These are phyloP conservation scores for Russula compacta DNA, from an alignment of 768 basidiomycete species.

Conservation along the genomic window DNA sequence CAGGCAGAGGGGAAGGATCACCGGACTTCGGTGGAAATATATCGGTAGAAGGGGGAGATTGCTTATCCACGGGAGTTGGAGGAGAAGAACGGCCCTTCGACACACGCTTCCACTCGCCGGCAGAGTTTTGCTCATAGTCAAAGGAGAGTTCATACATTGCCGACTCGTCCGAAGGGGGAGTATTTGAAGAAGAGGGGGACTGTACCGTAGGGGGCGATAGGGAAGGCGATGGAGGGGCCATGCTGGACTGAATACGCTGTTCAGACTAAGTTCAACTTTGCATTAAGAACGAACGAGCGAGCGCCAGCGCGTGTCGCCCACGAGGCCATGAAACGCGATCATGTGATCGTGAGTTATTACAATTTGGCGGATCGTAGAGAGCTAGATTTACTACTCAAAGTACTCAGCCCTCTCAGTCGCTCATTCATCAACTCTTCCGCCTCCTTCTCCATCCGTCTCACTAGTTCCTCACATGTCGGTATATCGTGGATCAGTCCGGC, in stretches of 20 bases:
- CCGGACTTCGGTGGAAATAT: slow-evolving; percentile 24
- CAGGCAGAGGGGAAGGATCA: slow-evolving; percentile 29
- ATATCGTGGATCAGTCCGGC: slow-evolving; percentile 75
- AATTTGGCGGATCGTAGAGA: slow-evolving; percentile 19
- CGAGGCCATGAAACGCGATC: slow-evolving; percentile 11
- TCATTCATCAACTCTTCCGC: slow-evolving; percentile 54
- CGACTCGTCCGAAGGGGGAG: slow-evolving; percentile 46
- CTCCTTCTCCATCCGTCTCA: slow-evolving; percentile 63
- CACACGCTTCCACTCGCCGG: slow-evolving; percentile 47
- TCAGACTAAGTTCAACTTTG: slow-evolving; percentile 8
- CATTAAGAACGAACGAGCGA: background rate
- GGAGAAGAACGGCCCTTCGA: slow-evolving; percentile 44
- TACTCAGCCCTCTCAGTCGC: slow-evolving; percentile 28
- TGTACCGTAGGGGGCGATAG: background rate
- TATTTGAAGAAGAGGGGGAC: slow-evolving; percentile 21
- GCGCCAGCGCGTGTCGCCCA: background rate
- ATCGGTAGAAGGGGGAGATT: slow-evolving; percentile 17
- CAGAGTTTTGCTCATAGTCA: slow-evolving; percentile 48
- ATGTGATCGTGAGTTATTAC: slow-evolving; percentile 16
- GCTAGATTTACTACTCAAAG: too few relatives aligned
- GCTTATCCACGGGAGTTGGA: slow-evolving; percentile 33
- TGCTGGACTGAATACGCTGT: too few relatives aligned
- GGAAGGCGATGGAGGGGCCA: background rate
- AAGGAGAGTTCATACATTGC: slow-evolving; percentile 59
- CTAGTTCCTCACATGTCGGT: slow-evolving; percentile 67